These are phyloP conservation scores for Ophiostoma populinum DNA, from an alignment of 2,329 filamentous ascomycete species.

Conservation along the genomic window DNA sequence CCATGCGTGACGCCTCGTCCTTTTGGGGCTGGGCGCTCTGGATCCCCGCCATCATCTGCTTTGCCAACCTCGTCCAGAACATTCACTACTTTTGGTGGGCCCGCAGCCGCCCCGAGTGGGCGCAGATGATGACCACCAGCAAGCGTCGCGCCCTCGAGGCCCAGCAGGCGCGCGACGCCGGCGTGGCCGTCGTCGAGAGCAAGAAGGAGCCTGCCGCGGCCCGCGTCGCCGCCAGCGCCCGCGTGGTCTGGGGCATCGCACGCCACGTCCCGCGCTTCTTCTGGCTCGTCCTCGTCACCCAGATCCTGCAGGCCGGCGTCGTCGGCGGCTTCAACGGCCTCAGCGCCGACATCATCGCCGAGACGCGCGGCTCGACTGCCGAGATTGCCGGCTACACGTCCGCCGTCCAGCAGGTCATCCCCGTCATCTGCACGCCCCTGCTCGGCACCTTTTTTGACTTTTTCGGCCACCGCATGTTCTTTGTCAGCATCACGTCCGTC, in stretches of 20 bases:
- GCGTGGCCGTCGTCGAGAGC: not conserved
- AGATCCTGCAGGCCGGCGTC: slow-evolving; percentile 14
- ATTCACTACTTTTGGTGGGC: slow-evolving; percentile 12
- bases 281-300: slow-evolving; percentile 13
- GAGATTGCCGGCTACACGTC: slow-evolving; percentile 16
- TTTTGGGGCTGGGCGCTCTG: slow-evolving; percentile 17
- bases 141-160: not conserved
- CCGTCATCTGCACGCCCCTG: slow-evolving; percentile 13
- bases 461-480: slow-evolving; percentile 13
- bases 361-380: slow-evolving; percentile 13
- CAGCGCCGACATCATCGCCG: slow-evolving; percentile 6
- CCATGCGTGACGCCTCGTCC: slow-evolving; percentile 14
- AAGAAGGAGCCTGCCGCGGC: not conserved
- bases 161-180: slow-evolving; percentile 1
- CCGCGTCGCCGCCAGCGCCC: slow-evolving; percentile 4
- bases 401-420: slow-evolving; percentile 15
- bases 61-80: slow-evolving; percentile 7
- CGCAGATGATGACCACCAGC: slow-evolving; percentile 13
- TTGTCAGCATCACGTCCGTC: slow-evolving; percentile 14
- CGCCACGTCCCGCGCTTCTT: slow-evolving; percentile 13
- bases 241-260: slow-evolving; percentile 3
- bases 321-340: slow-evolving; percentile 6
- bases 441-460: slow-evolving; percentile 13
- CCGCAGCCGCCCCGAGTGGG: slow-evolving; percentile 12
- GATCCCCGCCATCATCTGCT: slow-evolving; percentile 11